phyloP scores from a whole-genome alignment of 2,329 filamentous ascomycete genomes.

The Neocucurbitaria cava region DNA sequence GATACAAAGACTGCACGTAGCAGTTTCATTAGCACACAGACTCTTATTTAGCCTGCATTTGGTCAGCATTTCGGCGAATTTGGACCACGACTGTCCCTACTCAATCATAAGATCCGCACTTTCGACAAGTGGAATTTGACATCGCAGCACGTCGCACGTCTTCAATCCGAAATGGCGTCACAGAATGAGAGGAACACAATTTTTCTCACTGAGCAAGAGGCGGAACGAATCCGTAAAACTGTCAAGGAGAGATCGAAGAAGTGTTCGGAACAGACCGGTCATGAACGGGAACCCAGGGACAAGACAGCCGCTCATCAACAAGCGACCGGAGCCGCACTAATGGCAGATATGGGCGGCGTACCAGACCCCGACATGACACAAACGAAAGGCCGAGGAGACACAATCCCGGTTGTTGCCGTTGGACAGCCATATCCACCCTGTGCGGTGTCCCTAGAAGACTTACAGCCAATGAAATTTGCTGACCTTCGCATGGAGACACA shows the following conservation, averaged over 20 bases:
- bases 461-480: slow-evolving; percentile 38
- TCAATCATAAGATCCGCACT: background rate
- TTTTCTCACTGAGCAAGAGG: slow-evolving; percentile 36
- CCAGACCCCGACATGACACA: slow-evolving; percentile 28
- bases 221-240: slow-evolving; percentile 33
- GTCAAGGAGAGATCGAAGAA: slow-evolving; percentile 26
- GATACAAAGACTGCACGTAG: no score
- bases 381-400: slow-evolving; percentile 21
- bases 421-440: slow-evolving; percentile 36
- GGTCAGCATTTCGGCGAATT: background rate
- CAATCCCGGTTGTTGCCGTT: slow-evolving; percentile 29
- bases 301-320: slow-evolving; percentile 29
- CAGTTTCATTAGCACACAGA: no score
- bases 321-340: slow-evolving; percentile 39
- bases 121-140: background rate
- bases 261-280: slow-evolving; percentile 22
- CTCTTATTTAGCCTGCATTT: background rate
- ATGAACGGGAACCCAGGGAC: slow-evolving; percentile 27
- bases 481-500: slow-evolving; percentile 51
- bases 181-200: slow-evolving; percentile 29
- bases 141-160: background rate
- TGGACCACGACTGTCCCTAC: background rate
- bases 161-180: slow-evolving; percentile 11
- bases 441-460: slow-evolving; percentile 13
- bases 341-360: slow-evolving; percentile 40